Percentiles rank a stretch among this genome's conserved stretches.
Evolutionary conservation across 2,329 filamentous ascomycete genomes (phyloP).

Genomic region (Colletotrichum sp.): DNA sequence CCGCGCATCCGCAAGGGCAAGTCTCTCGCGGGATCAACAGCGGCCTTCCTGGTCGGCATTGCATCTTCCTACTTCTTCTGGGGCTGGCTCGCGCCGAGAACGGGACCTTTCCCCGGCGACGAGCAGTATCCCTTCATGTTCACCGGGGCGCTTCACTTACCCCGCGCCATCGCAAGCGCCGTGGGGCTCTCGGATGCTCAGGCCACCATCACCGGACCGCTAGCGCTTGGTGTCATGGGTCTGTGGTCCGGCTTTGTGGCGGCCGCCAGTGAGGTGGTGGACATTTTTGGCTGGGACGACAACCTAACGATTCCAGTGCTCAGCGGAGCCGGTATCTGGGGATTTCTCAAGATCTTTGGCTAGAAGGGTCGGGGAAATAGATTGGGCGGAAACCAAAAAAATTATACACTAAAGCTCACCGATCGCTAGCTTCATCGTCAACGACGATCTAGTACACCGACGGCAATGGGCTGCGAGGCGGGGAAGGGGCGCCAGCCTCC

Average conservation of each 20-base stretch:
- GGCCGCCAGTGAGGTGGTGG: slow-evolving; percentile 86
- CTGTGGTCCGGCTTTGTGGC: slow-evolving; percentile 88
- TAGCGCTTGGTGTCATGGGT: slow-evolving; percentile 82
- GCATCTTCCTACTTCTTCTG: slow-evolving; percentile 85
- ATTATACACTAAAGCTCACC: background rate
- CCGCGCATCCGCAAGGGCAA: slow-evolving; percentile 85
- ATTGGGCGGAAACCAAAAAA: background rate
- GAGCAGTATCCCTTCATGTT: slow-evolving; percentile 80
- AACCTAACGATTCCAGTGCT: slow-evolving; percentile 96
- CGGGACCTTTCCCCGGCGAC: slow-evolving; percentile 72
- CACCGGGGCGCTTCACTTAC: slow-evolving; percentile 75
- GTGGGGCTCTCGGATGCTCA: slow-evolving; percentile 66
- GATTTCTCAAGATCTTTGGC: slow-evolving; percentile 87
- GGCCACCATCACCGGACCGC: slow-evolving; percentile 68
- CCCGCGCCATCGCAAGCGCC: slow-evolving; percentile 58
- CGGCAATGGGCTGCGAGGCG: background rate
- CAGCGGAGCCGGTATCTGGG: slow-evolving; percentile 87
- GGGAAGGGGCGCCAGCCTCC: slow-evolving; percentile 4
- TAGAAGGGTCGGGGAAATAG: slow-evolving; percentile 34
- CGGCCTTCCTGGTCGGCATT: slow-evolving; percentile 84
- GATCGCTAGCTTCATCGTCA: background rate
- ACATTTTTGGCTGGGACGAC: slow-evolving; percentile 94
- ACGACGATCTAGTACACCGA: background rate
- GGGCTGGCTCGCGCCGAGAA: slow-evolving; percentile 78
- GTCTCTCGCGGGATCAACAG: slow-evolving; percentile 86